A percentile compares a stretch with the other conserved stretches of the same genome.
These are phyloP conservation scores for Phytopythium montanum DNA, from an alignment of 352 stramenopile genomes.

Conservation along the genomic window DNA sequence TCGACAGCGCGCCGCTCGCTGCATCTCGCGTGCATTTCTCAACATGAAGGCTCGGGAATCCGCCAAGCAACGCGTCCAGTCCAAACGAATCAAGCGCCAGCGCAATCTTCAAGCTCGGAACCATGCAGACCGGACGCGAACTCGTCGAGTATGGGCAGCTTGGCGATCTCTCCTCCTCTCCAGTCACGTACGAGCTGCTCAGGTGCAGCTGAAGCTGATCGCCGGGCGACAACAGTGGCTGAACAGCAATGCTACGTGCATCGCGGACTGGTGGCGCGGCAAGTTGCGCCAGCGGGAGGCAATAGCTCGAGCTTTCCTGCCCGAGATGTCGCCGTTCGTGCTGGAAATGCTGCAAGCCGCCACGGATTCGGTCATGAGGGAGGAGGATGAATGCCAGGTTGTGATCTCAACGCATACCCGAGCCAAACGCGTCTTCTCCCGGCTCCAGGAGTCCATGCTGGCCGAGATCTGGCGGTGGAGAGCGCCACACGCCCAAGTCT, in stretches of 20 bases:
- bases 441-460: slow-evolving; percentile 14
- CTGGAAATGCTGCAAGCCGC: slow-evolving; percentile 2
- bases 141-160: not conserved
- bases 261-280: not conserved
- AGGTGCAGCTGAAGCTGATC: not conserved
- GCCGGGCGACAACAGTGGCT: not conserved
- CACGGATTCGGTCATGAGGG: not conserved
- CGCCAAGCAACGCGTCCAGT: slow-evolving; percentile 24
- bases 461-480: slow-evolving; percentile 31
- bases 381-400: not conserved
- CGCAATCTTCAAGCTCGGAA: not conserved
- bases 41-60: slow-evolving; percentile 13
- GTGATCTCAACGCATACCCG: not conserved
- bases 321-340: not conserved
- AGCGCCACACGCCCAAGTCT: slow-evolving; percentile 18
- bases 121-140: not conserved
- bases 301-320: not conserved
- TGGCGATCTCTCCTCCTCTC: not conserved
- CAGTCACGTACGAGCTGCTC: not conserved
- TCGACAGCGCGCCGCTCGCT: slow-evolving; percentile 18
- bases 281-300: not conserved
- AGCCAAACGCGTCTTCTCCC: slow-evolving; percentile 9
- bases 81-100: not conserved
- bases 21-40: slow-evolving; percentile 23
- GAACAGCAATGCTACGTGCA: not conserved